A percentile compares a stretch with the other conserved stretches of the same genome.
These are phyloP conservation scores for Diaporthe ampelina DNA, from an alignment of 2,329 filamentous ascomycete genomes.

Conservation along the genomic window DNA sequence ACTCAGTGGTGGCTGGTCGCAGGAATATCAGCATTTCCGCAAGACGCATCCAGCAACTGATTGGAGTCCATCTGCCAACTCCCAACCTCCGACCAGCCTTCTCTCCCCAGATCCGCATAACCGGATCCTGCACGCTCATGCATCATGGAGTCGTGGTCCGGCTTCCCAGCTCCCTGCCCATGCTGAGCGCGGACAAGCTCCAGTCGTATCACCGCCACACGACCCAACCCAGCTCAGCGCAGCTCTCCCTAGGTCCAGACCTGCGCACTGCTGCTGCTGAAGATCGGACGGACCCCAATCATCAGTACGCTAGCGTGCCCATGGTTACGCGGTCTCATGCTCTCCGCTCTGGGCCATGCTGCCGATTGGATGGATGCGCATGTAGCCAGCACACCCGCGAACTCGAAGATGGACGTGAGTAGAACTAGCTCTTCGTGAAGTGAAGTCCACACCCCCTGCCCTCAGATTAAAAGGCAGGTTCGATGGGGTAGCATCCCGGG, in stretches of 20 bases:
- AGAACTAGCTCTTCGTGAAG: slow-evolving; percentile 5
- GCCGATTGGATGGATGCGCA: slow-evolving; percentile 4
- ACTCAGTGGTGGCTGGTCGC: slow-evolving; percentile 16
- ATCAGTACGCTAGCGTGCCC: slow-evolving; percentile 3
- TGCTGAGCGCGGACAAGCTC: slow-evolving; percentile 2
- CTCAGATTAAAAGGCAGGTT: not conserved
- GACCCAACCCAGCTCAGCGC: no score
- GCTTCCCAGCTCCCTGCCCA: not conserved
- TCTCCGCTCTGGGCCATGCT: slow-evolving; percentile 36
- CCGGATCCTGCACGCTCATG: slow-evolving; percentile 17
- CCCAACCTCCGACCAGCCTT: not conserved
- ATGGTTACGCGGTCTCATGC: slow-evolving; percentile 36
- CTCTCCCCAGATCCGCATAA: not conserved
- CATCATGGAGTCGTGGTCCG: not conserved
- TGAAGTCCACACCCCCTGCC: not conserved
- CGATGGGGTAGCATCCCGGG: slow-evolving; percentile 6
- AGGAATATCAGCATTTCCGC: not conserved
- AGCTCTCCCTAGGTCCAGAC: not conserved
- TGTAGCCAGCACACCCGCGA: not conserved
- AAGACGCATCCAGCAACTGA: not conserved
- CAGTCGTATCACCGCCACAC: slow-evolving; percentile 15
- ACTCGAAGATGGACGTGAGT: not conserved
- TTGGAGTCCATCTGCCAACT: not conserved
- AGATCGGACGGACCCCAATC: slow-evolving; percentile 16
- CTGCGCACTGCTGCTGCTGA: slow-evolving; percentile 6